Conservation (phyloP, 805 yeast species). For the Yamadazyma insecticola region DNA sequence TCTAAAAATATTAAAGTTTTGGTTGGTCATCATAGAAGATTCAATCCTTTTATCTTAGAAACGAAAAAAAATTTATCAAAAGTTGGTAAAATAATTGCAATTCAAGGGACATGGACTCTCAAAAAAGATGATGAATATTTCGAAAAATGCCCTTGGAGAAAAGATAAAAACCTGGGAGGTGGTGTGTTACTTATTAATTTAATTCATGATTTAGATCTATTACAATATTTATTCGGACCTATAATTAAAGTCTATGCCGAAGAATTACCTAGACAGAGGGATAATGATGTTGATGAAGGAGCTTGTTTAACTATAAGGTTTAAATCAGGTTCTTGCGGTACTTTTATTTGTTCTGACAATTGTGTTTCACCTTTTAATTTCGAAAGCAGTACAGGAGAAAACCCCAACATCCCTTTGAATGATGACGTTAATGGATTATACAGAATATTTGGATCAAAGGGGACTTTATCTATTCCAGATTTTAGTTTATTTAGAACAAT, state of each 20-base stretch:
- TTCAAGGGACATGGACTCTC: constrained; percentile 40
- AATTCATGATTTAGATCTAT: constrained; percentile 38
- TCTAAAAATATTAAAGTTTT: constrained; percentile 24
- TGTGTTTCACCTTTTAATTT: constrained; percentile 37
- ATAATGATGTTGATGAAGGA: constrained; percentile 34
- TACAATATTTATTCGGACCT: constrained; percentile 38
- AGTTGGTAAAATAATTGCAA: constrained; percentile 30
- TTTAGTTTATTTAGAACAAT: too few relatives aligned
- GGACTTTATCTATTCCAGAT: constrained; percentile 38
- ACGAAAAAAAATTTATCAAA: constrained; percentile 28
- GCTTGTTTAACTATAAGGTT: constrained; percentile 36
- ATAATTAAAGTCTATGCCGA: constrained; percentile 37
- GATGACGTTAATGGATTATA: constrained; percentile 29
- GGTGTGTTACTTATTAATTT: constrained; percentile 38
- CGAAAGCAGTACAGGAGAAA: constrained; percentile 41
- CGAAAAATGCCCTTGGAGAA: constrained; percentile 35
- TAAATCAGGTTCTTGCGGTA: constrained; percentile 35
- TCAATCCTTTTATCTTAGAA: constrained; percentile 37
- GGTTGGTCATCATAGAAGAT: constrained; percentile 40
- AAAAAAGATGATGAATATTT: constrained; percentile 32
- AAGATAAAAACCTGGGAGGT: constrained; percentile 30
- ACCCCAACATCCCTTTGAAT: constrained; percentile 34
- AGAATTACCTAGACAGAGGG: constrained; percentile 27
- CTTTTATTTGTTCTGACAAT: constrained; percentile 39
- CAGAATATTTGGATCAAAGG: constrained; percentile 34